Evolutionary conservation across 2,329 filamentous ascomycete species (phyloP), one percentile per base, ranked within the genome.

Genomic region (Hypoxylon sp.): DNA sequence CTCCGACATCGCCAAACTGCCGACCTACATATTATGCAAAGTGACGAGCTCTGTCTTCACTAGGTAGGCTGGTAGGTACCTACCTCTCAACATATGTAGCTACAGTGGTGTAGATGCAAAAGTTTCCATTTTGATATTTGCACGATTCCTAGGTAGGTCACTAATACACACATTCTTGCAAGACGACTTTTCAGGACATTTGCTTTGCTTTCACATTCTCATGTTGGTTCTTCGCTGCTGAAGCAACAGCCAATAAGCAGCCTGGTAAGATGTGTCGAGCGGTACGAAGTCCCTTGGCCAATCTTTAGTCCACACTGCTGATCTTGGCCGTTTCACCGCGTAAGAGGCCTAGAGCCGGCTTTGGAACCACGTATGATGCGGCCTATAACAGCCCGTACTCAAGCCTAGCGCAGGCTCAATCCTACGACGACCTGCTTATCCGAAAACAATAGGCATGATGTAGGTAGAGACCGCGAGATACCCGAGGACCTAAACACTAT

Each of bases 1-100:
- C 55, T 58, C 55, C 55, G 55, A 41, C 50, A 52, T 58, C 55
- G 55, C 55, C 35, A 46, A n/a, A 20, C 44, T 40, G 34, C 27
- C n/a, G 47, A 49, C 47, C 51, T 38, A 52, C 47, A 26, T 43
- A 7, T n/a, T n/a, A n/a, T n/a, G n/a, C n/a, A n/a, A n/a, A n/a
- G n/a, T n/a, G n/a, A n/a, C n/a, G n/a, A n/a, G n/a, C n/a, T n/a
- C n/a, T n/a, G n/a, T n/a, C n/a, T n/a, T n/a, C n/a, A n/a, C n/a
- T n/a, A n/a, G n/a, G n/a, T n/a, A n/a, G n/a, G n/a, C n/a, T n/a
- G n/a, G n/a, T n/a, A n/a, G n/a, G n/a, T n/a, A n/a, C n/a, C n/a
- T n/a, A n/a, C n/a, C n/a, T n/a, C n/a, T n/a, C n/a, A n/a, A n/a
- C n/a, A n/a, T n/a, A n/a, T n/a, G n/a, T n/a, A n/a, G n/a, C n/a